A percentile compares a stretch with the other conserved stretches of the same genome.
These are phyloP conservation scores for Capronia coronata DNA, from an alignment of 2,329 filamentous ascomycete genomes.

Conservation along the genomic window DNA sequence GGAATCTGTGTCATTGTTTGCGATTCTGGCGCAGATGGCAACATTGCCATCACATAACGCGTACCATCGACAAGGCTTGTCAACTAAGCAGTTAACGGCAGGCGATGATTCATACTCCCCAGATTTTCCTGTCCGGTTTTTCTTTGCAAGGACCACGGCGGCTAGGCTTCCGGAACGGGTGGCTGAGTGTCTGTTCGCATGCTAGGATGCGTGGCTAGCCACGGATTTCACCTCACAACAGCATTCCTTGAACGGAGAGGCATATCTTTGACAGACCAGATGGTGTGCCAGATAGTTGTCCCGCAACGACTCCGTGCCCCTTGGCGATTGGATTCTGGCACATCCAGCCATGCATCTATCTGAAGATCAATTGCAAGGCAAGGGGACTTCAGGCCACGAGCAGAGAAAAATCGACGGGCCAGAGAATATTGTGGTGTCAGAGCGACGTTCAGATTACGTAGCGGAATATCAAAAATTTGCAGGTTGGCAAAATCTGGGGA, in stretches of 20 bases:
- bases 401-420: background rate
- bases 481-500: constrained; percentile 7
- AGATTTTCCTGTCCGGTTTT: constrained; percentile 3
- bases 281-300: background rate
- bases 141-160: background rate
- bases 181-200: background rate
- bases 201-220: background rate
- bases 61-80: constrained; percentile 17
- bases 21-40: constrained; percentile 10
- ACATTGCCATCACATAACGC: constrained; percentile 15
- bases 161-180: background rate
- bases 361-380: too few relatives aligned
- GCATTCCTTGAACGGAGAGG: background rate
- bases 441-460: constrained; percentile 19
- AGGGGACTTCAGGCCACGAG: constrained; percentile 3
- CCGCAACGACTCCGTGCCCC: background rate
- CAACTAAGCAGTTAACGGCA: constrained; percentile 26
- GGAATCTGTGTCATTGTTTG: constrained; percentile 25
- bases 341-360: too few relatives aligned
- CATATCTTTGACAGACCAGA: background rate
- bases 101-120: constrained; percentile 19
- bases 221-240: background rate
- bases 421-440: constrained; percentile 18
- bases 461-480: constrained; percentile 5
- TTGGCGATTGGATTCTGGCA: too few relatives aligned